Evolutionary conservation across 2,329 filamentous ascomycete species (phyloP), one percentile per base, ranked within the genome.

Genomic region (Stylonectria norvegica): DNA sequence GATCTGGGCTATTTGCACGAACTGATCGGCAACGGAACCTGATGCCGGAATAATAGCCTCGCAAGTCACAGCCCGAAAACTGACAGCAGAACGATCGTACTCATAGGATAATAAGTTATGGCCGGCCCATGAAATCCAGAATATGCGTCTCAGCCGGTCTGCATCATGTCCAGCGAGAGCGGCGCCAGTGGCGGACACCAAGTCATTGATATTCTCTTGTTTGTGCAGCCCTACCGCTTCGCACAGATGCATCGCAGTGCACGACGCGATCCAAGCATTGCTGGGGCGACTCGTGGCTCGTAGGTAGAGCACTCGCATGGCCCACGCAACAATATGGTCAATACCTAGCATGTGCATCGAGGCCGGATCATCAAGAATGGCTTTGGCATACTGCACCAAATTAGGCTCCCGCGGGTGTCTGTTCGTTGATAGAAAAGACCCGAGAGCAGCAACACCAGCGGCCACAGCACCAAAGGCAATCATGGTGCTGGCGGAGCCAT

Each of bases 251-350:
- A 55, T 45, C 5, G 23, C n/a, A 0, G 48, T 52, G 35, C 52
- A 55, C 11, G 52, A 50, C 12, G 49, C 50, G 17, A 55, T 43
- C 52, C 52, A 53, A 20, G 52, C 49, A 34, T 44, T 52, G 43
- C 46, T 53, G 19, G 52, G 52, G 3, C 50, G 43, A 9, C 34
- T 46, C 17, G 52, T 55, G 20, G 46, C 47, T 22, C 52, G 48
- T 28, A 55, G 40, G 34, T 53, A 55, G 18, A 51, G 37, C 15
- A 42, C 40, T 28, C 52, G 50, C 34, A 55, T 23, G 20, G 20
- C 45, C 43, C 48, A 52, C 4, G 50, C 52, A 11, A 53, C 9
- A 20, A 55, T 43, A 32, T 52, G 46, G 23, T 53, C 50, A 9
- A 53, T 42, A 23, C 35, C 27, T 25, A 43, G 40, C 36, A 36